phyloP scores from a whole-genome alignment of 768 basidiomycete species.

The Leccinum obscurum region DNA sequence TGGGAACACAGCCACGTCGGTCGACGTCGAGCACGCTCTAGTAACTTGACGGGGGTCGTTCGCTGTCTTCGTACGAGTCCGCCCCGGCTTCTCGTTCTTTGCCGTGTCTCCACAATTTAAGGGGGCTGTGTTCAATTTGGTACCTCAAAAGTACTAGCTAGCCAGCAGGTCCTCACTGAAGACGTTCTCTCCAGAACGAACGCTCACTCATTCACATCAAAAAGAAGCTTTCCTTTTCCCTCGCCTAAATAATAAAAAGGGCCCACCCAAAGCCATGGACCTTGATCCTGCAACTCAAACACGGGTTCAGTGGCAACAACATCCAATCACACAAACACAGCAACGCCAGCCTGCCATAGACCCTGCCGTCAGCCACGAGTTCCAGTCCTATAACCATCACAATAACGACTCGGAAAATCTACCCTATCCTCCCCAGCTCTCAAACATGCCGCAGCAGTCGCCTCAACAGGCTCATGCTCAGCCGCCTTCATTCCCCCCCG shows the following conservation, averaged over 20 bases:
- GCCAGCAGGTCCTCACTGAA: conserved; percentile 8
- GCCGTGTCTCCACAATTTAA: conserved; percentile 2
- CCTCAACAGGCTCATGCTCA: conserved; percentile 34
- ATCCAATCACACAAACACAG: conserved; percentile 35
- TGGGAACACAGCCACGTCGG: conserved; percentile 36
- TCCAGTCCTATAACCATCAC: conserved; percentile 34
- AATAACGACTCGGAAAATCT: conserved; percentile 23
- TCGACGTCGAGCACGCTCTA: conserved; percentile 25
- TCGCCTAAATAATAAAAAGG: conserved; percentile 40
- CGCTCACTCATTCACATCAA: conserved; percentile 31
- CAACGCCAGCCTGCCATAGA: conserved; percentile 34
- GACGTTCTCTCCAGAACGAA: conserved; percentile 30
- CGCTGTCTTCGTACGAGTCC: background rate
- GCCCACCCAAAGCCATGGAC: conserved; percentile 34
- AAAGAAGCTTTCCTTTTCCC: conserved; percentile 35
- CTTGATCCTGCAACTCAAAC: conserved; percentile 34
- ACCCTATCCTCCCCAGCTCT: conserved; percentile 28
- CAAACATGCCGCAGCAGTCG: conserved; percentile 34
- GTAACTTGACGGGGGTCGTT: background rate
- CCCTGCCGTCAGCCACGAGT: conserved; percentile 37
- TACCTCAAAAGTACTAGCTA: conserved; percentile 16
- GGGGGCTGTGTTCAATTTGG: conserved; percentile 19
- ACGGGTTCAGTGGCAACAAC: conserved; percentile 36
- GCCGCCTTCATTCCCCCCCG: conserved; percentile 37
- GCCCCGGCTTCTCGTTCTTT: conserved; percentile 14